Conservation (phyloP, 176 grass and related monocot species). For the Sorghum bicolor region Sorghum_bicolor_NCBIv3 NC_012878.2:53690501-53691000, state of each 20-base stretch:
- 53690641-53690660: not conserved
- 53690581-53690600: not conserved
- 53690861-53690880: not conserved
- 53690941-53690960: not conserved
- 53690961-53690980: constrained; percentile 20
- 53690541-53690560: not conserved
- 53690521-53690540: not conserved
- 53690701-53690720: too few relatives aligned
- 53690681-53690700: not conserved
- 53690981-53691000: constrained; percentile 10
- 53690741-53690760: not conserved
- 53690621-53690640: not conserved
- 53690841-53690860: not conserved
- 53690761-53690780: not conserved
- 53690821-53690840: not conserved
- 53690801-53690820: not conserved
- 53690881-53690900: constrained; percentile 8
- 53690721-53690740: not conserved
- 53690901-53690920: not conserved
- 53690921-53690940: not conserved
- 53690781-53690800: not conserved
- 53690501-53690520: constrained; percentile 36
- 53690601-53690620: not conserved
- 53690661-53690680: not conserved
- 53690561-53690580: constrained; percentile 13